These are phyloP conservation scores for Anaeramoeba ignava DNA, from an alignment of 78 protist genomes.

Conservation along the genomic window DNA sequence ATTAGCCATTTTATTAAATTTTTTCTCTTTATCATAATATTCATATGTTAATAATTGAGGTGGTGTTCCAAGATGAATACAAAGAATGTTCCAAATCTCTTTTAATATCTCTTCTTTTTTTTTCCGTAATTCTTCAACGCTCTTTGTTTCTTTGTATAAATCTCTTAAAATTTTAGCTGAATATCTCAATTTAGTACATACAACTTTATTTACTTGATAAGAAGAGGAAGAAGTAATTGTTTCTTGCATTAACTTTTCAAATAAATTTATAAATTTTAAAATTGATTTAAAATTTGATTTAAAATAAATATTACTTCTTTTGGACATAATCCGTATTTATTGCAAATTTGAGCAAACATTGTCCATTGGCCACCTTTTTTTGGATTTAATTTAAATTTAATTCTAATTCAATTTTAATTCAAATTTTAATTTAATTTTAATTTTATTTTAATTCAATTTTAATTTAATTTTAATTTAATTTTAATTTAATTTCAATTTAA, in stretches of 20 bases:
- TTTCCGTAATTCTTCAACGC: not conserved
- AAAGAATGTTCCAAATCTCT: not conserved
- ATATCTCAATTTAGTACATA: not conserved
- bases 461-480: too few relatives aligned
- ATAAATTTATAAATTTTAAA: too few relatives aligned
- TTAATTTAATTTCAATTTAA: too few relatives aligned
- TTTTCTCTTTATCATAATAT: not conserved
- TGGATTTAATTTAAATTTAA: too few relatives aligned
- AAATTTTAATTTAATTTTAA: too few relatives aligned
- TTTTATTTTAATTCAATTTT: too few relatives aligned
- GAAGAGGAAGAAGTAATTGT: not conserved
- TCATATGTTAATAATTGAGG: not conserved
- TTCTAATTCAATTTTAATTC: too few relatives aligned
- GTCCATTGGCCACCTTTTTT: not conserved
- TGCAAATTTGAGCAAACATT: not conserved
- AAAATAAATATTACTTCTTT: too few relatives aligned
- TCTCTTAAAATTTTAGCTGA: not conserved
- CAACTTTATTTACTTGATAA: not conserved
- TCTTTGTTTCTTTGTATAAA: not conserved
- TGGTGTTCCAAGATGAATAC: not conserved
- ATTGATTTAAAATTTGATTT: too few relatives aligned
- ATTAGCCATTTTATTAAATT: not conserved
- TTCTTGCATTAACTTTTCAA: not conserved
- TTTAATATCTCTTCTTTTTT: not conserved
- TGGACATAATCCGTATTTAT: conserved; percentile 3